Conservation (phyloP, 768 basidiomycete genomes). For the Russula sp. region DNA sequence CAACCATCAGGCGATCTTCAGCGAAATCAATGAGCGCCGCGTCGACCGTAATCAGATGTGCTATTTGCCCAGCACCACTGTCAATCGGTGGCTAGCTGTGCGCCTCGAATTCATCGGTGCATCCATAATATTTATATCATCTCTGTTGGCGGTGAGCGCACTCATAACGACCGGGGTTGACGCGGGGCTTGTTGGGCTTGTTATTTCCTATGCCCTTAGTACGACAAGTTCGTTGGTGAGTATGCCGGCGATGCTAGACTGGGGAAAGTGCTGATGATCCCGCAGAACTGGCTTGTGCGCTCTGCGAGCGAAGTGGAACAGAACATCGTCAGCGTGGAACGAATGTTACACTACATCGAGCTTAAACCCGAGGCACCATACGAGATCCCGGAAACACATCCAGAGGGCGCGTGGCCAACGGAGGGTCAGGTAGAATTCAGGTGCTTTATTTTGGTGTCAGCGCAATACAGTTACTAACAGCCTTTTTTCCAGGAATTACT, state of each 20-base stretch:
- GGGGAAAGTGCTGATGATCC: not conserved
- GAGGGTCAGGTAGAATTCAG: conserved; percentile 71
- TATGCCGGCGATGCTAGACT: conserved; percentile 9
- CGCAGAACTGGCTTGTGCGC: conserved; percentile 77
- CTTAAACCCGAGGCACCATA: conserved; percentile 71
- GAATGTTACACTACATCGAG: conserved; percentile 77
- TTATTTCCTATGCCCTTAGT: conserved; percentile 80
- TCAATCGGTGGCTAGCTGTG: conserved; percentile 83
- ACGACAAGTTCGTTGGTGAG: conserved; percentile 78
- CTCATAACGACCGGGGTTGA: conserved; percentile 77
- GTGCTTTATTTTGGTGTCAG: conserved; percentile 39
- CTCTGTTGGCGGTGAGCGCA: conserved; percentile 61
- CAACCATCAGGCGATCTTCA: conserved; percentile 65
- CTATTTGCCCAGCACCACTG: conserved; percentile 55
- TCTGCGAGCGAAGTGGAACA: conserved; percentile 87
- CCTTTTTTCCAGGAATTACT: conserved; percentile 52
- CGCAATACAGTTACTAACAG: not conserved
- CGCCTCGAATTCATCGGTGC: conserved; percentile 83
- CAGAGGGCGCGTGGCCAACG: conserved; percentile 64
- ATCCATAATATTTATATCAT: conserved; percentile 72
- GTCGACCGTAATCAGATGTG: conserved; percentile 86
- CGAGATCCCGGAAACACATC: conserved; percentile 59
- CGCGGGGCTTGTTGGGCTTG: conserved; percentile 83
- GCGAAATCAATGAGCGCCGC: conserved; percentile 63
- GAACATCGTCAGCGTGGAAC: conserved; percentile 86